These are phyloP conservation scores for Vigna unguiculata DNA, from an alignment of 306 rosid species.

Conservation along the genomic window DNA sequence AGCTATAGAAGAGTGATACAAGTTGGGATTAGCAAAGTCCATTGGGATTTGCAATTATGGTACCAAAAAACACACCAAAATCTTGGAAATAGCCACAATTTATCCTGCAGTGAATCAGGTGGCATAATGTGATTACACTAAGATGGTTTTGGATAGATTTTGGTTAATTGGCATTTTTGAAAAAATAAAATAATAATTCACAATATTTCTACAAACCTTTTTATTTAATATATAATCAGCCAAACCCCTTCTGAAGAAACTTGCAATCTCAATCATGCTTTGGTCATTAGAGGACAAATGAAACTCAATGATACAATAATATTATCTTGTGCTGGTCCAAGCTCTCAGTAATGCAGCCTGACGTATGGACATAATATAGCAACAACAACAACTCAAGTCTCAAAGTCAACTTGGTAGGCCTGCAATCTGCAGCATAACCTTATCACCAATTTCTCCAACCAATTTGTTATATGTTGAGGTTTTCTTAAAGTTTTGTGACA, in stretches of 20 bases:
- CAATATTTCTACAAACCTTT: no score
- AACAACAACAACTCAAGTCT: slow-evolving; percentile 29
- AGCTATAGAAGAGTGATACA: slow-evolving; percentile 60
- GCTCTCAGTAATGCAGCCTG: background rate
- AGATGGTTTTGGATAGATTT: no score
- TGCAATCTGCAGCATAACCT: background rate
- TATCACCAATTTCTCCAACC: background rate
- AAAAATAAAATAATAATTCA: no score
- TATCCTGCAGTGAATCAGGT: slow-evolving; percentile 63
- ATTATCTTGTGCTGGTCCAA: background rate
- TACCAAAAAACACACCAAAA: slow-evolving; percentile 50
- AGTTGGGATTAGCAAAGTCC: slow-evolving; percentile 57
- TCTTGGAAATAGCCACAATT: slow-evolving; percentile 49
- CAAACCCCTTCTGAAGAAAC: background rate
- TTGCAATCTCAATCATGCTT: background rate
- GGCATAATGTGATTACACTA: slow-evolving; percentile 4
- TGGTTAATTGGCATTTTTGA: no score
- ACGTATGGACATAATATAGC: background rate
- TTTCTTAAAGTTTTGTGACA: background rate
- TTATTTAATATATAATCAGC: no score
- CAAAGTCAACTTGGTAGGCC: background rate
- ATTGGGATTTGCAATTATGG: slow-evolving; percentile 61
- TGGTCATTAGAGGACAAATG: background rate
- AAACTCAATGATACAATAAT: slow-evolving; percentile 3
- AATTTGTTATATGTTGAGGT: background rate